phyloP scores from a whole-genome alignment of 2,329 filamentous ascomycete species.

The Neophaeococcomyces mojaviensis region DNA sequence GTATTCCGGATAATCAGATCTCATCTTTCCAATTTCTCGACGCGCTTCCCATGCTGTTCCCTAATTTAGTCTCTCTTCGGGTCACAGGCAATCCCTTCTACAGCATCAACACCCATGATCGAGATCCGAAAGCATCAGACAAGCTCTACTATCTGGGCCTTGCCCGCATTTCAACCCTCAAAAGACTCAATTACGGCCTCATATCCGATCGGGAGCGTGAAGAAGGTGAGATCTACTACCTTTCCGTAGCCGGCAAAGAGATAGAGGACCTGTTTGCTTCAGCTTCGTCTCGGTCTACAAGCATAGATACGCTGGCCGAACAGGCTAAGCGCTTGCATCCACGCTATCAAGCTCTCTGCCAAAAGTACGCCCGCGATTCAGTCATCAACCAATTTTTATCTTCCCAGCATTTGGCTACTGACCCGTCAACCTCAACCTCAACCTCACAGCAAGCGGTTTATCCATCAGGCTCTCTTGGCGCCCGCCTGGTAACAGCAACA shows the following conservation, averaged over 20 bases:
- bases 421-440: constrained; percentile 27
- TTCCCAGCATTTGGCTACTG: constrained; percentile 54
- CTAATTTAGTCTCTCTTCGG: constrained; percentile 65
- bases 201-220: constrained; percentile 67
- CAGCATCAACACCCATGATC: constrained; percentile 32
- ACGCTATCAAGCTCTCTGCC: constrained; percentile 66
- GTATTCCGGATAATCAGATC: constrained; percentile 66
- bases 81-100: constrained; percentile 84
- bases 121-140: constrained; percentile 12
- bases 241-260: constrained; percentile 73
- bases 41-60: constrained; percentile 58
- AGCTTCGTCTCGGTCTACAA: background rate
- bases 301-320: constrained; percentile 34
- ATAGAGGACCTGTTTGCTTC: constrained; percentile 47
- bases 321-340: constrained; percentile 52
- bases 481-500: constrained; percentile 57
- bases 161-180: constrained; percentile 29
- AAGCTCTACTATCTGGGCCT: constrained; percentile 21
- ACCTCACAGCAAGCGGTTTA: constrained; percentile 28
- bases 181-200: constrained; percentile 42
- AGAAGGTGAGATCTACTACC: constrained; percentile 90
- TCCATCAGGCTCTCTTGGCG: constrained; percentile 75
- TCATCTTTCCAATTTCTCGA: constrained; percentile 68
- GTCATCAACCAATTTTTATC: constrained; percentile 16
- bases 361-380: constrained; percentile 56